These are phyloP conservation scores for Magnaporthales sp. DNA, from an alignment of 2,329 filamentous ascomycete species.

Conservation along the genomic window DNA sequence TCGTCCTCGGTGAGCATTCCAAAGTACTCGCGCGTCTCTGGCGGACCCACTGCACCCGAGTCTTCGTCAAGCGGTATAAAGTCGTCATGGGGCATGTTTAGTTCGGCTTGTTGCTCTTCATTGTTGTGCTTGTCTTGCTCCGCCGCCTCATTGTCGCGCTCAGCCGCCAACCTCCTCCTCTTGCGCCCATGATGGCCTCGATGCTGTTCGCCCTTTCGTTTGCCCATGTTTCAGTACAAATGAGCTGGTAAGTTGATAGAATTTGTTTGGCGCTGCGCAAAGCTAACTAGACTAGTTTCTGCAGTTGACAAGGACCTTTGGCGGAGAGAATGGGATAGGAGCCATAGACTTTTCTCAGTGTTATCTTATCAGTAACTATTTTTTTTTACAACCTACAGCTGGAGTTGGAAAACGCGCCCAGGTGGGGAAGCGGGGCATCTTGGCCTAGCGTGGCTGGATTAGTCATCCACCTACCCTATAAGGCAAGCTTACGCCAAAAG, in stretches of 20 bases:
- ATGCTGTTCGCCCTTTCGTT: slow-evolving; percentile 8
- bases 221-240: slow-evolving; percentile 2
- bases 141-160: not conserved
- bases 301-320: not conserved
- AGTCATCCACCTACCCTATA: too few species aligned
- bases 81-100: slow-evolving; percentile 8
- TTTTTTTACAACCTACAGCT: not conserved
- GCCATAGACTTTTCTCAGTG: not conserved
- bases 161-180: not conserved
- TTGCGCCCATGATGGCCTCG: not conserved
- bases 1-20: slow-evolving; percentile 88
- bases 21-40: slow-evolving; percentile 60
- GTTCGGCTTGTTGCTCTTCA: slow-evolving; percentile 17
- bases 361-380: slow-evolving; percentile 2
- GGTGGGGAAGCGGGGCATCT: not conserved
- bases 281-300: not conserved
- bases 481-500: too few species aligned
- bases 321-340: not conserved
- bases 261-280: not conserved
- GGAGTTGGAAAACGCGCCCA: not conserved
- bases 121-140: slow-evolving; percentile 9
- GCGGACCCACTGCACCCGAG: slow-evolving; percentile 5
- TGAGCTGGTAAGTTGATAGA: not conserved
- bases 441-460: not conserved
- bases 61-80: slow-evolving; percentile 17